Conservation (phyloP, 192 early-diverging fungal genomes). For the Kickxella alabastrina region DNA sequence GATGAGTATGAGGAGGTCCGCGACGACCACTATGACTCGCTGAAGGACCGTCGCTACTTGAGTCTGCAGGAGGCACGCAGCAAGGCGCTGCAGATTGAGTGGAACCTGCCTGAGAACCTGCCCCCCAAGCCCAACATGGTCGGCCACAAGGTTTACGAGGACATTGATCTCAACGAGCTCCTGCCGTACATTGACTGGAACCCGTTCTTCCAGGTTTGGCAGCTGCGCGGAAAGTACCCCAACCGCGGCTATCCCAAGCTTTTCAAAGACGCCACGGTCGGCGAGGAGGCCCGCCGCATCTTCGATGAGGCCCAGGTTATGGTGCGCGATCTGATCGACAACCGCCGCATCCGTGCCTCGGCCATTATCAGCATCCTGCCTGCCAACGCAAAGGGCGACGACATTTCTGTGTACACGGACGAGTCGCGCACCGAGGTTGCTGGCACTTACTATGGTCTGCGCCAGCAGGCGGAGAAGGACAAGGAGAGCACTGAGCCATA, state of each 20-base stretch:
- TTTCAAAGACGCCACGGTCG: conserved; percentile 92
- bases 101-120: conserved; percentile 55
- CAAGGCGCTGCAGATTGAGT: conserved; percentile 66
- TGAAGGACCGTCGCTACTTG: conserved; percentile 81
- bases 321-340: conserved; percentile 74
- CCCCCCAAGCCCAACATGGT: conserved; percentile 79
- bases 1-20: conserved; percentile 95
- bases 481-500: conserved; percentile 81
- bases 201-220: conserved; percentile 98
- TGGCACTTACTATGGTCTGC: conserved; percentile 81
- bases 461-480: conserved; percentile 83
- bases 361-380: conserved; percentile 88
- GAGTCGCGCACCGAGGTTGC: conserved; percentile 63
- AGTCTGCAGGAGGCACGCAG: conserved; percentile 66
- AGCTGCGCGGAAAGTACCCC: conserved; percentile 91
- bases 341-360: conserved; percentile 66
- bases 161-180: conserved; percentile 72
- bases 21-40: conserved; percentile 88
- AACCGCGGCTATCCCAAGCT: conserved; percentile 97
- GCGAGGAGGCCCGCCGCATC: conserved; percentile 84
- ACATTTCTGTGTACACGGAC: conserved; percentile 82
- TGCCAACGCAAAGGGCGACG: conserved; percentile 83
- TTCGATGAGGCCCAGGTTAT: conserved; percentile 81
- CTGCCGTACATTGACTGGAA: conserved; percentile 95
- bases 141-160: conserved; percentile 73